phyloP scores from a whole-genome alignment of 2,329 filamentous ascomycete genomes.

The Curvularia lunata region DNA sequence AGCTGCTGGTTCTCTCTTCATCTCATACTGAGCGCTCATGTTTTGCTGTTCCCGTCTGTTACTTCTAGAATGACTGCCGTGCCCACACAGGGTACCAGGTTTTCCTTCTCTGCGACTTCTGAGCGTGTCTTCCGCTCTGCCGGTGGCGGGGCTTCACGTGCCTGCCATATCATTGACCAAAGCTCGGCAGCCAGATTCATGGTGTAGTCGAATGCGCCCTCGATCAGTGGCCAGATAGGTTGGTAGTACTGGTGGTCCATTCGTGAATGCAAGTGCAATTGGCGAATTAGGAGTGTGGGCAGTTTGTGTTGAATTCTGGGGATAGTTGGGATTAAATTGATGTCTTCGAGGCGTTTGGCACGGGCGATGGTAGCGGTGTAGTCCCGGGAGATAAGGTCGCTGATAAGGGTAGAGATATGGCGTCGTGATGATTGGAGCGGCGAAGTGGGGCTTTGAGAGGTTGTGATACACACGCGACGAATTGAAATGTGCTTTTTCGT shows the following conservation, averaged over 20 bases:
- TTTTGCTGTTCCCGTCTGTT: not conserved
- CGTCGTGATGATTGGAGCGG: not conserved
- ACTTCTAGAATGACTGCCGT: not conserved
- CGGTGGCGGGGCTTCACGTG: not conserved
- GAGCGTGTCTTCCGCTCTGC: not conserved
- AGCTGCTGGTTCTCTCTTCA: too few relatives aligned
- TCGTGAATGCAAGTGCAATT: not conserved
- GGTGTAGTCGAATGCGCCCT: slow-evolving; percentile 24
- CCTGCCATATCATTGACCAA: slow-evolving; percentile 24
- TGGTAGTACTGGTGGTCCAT: slow-evolving; percentile 30
- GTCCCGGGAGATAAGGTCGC: slow-evolving; percentile 1
- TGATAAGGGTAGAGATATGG: not conserved
- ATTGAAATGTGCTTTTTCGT: not conserved
- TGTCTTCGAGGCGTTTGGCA: not conserved
- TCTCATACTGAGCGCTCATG: not conserved
- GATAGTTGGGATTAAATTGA: not conserved
- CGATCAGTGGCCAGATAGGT: slow-evolving; percentile 26
- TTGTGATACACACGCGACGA: not conserved
- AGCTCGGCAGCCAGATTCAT: slow-evolving; percentile 23
- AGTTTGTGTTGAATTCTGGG: not conserved
- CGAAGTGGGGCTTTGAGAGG: not conserved
- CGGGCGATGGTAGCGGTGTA: not conserved
- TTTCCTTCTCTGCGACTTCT: not conserved
- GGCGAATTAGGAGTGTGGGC: not conserved
- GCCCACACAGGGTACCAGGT: not conserved